Conservation (phyloP, 2,329 filamentous ascomycete species). For the Metarhizium sp. region DNA sequence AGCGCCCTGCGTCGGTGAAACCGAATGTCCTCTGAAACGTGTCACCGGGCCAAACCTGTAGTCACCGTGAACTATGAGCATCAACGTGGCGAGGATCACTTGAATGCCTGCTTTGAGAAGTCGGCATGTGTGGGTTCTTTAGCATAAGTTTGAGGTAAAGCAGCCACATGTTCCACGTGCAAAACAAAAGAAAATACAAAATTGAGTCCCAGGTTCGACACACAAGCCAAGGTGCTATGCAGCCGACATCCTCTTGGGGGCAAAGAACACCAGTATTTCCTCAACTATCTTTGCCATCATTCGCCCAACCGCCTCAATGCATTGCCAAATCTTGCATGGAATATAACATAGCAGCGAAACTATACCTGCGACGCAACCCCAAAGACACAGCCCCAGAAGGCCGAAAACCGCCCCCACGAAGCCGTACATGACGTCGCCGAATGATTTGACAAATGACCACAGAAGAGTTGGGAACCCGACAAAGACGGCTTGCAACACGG, state of each 20-base stretch:
- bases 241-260: neutral
- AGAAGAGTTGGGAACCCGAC: neutral
- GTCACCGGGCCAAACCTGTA: too few species aligned
- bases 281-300: conserved; percentile 21
- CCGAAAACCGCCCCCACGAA: neutral
- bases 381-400: conserved; percentile 9
- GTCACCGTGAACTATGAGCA: too few species aligned
- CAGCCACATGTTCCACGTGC: too few species aligned
- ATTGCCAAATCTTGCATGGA: conserved; percentile 22
- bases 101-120: too few species aligned
- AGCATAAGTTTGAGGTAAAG: too few species aligned
- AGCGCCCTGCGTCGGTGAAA: too few species aligned
- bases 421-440: neutral
- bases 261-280: conserved; percentile 14
- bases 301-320: conserved; percentile 19
- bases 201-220: too few species aligned
- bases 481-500: conserved; percentile 22
- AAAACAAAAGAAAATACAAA: too few species aligned
- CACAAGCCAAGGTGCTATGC: too few species aligned
- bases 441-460: neutral
- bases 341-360: conserved; percentile 23
- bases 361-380: conserved; percentile 15
- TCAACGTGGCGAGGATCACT: too few species aligned
- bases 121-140: too few species aligned
- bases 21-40: too few species aligned